Evolutionary conservation across 2,329 filamentous ascomycete genomes (phyloP).

Genomic region (Phialophora tarda): DNA sequence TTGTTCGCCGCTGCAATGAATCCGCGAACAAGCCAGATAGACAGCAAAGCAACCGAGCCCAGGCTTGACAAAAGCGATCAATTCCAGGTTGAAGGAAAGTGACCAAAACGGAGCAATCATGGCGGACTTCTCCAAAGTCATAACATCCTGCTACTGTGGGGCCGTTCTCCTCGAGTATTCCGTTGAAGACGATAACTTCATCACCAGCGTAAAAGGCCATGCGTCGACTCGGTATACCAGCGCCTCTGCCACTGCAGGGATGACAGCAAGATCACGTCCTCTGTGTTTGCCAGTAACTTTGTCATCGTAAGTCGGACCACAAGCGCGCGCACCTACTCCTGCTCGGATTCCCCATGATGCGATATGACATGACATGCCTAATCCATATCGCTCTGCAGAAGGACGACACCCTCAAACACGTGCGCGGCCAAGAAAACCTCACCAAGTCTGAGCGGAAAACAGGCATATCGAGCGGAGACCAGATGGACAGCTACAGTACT

Average conservation of each 20-base stretch:
- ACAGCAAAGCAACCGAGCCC: not conserved
- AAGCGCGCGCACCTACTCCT: not conserved
- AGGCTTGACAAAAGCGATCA: not conserved
- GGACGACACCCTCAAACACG: constrained; percentile 9
- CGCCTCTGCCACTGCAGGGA: constrained; percentile 12
- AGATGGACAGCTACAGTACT: constrained; percentile 17
- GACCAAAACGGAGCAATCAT: not conserved
- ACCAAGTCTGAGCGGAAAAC: constrained; percentile 12
- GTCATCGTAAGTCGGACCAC: constrained; percentile 8
- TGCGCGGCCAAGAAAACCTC: not conserved
- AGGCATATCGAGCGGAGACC: constrained; percentile 9
- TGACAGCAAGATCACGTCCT: constrained; percentile 14
- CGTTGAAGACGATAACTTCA: constrained; percentile 9
- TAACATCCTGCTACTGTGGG: constrained; percentile 13
- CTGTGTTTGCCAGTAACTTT: constrained; percentile 10
- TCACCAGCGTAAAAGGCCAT: constrained; percentile 3
- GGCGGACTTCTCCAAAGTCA: constrained; percentile 13
- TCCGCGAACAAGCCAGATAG: not conserved
- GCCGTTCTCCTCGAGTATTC: constrained; percentile 10
- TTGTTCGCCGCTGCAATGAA: too few relatives aligned
- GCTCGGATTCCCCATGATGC: not conserved
- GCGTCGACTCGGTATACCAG: not conserved
- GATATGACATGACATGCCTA: not conserved
- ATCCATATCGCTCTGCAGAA: not conserved
- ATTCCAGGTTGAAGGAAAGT: not conserved